Conservation (phyloP, 345 rosid species). For the Ceriops tagal region DNA sequence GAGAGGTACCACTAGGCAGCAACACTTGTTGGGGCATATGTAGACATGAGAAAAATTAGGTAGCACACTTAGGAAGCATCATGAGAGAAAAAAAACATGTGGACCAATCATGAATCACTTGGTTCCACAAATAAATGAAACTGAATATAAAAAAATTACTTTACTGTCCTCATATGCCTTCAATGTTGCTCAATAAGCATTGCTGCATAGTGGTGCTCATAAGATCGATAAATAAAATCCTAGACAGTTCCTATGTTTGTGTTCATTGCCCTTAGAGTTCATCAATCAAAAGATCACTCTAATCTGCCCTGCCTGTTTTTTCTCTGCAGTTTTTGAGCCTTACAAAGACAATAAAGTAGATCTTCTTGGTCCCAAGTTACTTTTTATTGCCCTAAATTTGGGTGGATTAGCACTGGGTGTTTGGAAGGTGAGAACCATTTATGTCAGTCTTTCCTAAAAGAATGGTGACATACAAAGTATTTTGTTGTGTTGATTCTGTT, state of each 20-base stretch:
- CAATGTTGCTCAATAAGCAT: too few species aligned
- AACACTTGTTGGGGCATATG: too few species aligned
- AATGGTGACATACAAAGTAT: not conserved
- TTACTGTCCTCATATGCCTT: too few species aligned
- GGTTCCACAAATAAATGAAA: too few species aligned
- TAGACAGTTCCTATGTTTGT: not conserved
- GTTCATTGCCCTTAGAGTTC: not conserved
- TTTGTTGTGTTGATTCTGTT: constrained; percentile 5
- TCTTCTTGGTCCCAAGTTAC: constrained; percentile 79
- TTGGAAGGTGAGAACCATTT: constrained; percentile 73
- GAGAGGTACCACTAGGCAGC: too few species aligned
- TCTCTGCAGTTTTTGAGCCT: constrained; percentile 85
- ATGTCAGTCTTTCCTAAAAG: not conserved
- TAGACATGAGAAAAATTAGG: too few species aligned
- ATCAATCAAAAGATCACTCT: not conserved
- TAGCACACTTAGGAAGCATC: too few species aligned
- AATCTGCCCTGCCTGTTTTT: not conserved
- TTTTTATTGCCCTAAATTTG: constrained; percentile 87
- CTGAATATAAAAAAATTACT: too few species aligned
- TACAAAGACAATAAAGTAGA: constrained; percentile 93
- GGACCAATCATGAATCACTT: too few species aligned
- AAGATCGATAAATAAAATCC: not conserved
- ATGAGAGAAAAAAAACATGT: too few species aligned
- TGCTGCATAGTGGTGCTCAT: not conserved
- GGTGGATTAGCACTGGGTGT: constrained; percentile 91